These are phyloP conservation scores for Oenanthe sinensis DNA, from an alignment of 129 eudicot species.

Conservation along the genomic window DNA sequence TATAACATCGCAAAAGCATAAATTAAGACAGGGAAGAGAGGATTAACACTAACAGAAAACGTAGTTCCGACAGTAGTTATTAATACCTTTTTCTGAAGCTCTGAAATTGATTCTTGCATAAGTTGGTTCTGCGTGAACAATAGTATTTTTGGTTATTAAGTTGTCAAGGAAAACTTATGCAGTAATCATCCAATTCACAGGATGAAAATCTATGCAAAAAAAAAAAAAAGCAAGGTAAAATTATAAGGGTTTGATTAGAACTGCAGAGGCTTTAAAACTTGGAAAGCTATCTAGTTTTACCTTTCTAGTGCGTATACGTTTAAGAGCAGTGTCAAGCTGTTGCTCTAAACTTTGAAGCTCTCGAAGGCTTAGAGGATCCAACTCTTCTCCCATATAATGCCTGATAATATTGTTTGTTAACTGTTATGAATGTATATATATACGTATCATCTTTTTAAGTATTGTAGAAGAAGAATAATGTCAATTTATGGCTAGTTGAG, in stretches of 20 bases:
- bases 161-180: not conserved
- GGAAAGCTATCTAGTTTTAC: slow-evolving; percentile 14
- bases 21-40: not conserved
- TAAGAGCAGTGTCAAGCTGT: slow-evolving; percentile 65
- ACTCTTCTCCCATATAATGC: slow-evolving; percentile 68
- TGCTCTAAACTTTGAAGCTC: slow-evolving; percentile 81
- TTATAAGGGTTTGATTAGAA: not conserved
- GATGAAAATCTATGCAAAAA: not conserved
- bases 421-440: not conserved
- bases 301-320: slow-evolving; percentile 54
- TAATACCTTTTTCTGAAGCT: slow-evolving; percentile 79
- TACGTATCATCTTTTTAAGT: not conserved
- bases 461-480: not conserved
- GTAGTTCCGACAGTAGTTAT: not conserved
- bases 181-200: not conserved
- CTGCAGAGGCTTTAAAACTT: not conserved
- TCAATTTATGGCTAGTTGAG: not conserved
- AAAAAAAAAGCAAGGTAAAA: not conserved
- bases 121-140: slow-evolving; percentile 61
- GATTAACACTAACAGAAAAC: not conserved
- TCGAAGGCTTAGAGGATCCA: slow-evolving; percentile 47
- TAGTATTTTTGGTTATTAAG: not conserved
- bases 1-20: not conserved
- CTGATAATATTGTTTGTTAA: slow-evolving; percentile 18
- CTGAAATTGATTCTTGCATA: slow-evolving; percentile 72